Evolutionary conservation across 2,329 filamentous ascomycete species (phyloP), one percentile per base, ranked within the genome.

Genomic region (Xylaria sp.): DNA sequence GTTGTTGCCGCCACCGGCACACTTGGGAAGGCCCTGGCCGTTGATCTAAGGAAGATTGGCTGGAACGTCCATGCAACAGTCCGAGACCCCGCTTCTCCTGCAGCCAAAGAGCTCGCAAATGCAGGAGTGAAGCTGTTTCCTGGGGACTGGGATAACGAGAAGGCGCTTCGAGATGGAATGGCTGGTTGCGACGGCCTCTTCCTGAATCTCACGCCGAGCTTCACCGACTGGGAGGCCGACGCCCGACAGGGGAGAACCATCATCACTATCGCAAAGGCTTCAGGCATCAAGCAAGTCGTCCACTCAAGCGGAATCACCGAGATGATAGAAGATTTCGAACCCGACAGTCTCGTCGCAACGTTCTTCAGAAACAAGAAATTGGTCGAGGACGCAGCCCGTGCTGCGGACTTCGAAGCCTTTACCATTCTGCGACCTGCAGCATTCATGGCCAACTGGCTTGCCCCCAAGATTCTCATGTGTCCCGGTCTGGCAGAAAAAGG

Each of bases 381-480:
- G 0, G 32, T 74, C 15, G 71, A 73, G 50, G 50, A 60, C 2
- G 63, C 48, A 5, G 63, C 66, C 8, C 30, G 55, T 4, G 53
- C 57, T 3, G 65, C 58, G 2, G 64, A 60, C 0, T 73, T 76
- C n/a, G 68, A 72, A 1, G 25, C 53, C n/a, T 73, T 57, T 41
- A 73, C 72, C 5, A 61, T 73, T 8, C 53, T 73, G 18, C 70
- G 72, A 7, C 70, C 70, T 1, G 48, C 50, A 3, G 45, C 58
- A n/a, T 69, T 72, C 43, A 73, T 72, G 70, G 70, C 72, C 18
- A 75, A 75, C 65, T 73, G 71, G 45, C 56, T 75, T 2, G 65
- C 63, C 12, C 70, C 73, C 13, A 74, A 74, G 60, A 46, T 72
- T 12, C 13, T 53, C 2, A 72, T 71, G 56, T 62, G 32, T 13